A percentile compares a stretch with the other conserved stretches of the same genome.
Evolutionary conservation across 2,329 filamentous ascomycete species (phyloP).

Genomic region (Clonostachys sp.): DNA sequence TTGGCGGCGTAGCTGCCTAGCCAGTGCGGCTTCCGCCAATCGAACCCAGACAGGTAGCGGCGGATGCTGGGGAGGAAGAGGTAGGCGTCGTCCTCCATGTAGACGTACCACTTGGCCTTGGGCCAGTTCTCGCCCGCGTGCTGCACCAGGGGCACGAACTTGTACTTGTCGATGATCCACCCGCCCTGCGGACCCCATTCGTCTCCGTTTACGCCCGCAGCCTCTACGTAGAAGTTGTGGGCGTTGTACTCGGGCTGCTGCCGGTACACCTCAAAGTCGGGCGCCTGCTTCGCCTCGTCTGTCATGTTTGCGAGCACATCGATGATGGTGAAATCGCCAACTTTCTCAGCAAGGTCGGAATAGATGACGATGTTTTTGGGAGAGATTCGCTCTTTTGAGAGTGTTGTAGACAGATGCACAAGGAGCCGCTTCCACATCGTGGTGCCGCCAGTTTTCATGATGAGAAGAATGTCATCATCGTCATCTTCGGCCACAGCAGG

Average conservation of each 20-base stretch:
- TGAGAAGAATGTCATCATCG: conserved; percentile 12
- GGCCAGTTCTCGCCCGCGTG: conserved; percentile 14
- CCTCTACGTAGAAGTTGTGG: conserved; percentile 13
- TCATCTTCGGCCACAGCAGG: neutral
- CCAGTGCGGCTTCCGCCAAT: conserved; percentile 11
- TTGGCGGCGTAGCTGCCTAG: conserved; percentile 14
- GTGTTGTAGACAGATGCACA: conserved; percentile 11
- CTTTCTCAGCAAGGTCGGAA: conserved; percentile 10
- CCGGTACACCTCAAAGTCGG: conserved; percentile 15
- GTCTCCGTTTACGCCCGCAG: conserved; percentile 11
- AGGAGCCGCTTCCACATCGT: conserved; percentile 16
- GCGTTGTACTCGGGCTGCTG: conserved; percentile 12
- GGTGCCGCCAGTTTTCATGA: conserved; percentile 16
- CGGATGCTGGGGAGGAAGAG: conserved; percentile 12
- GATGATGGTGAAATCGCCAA: conserved; percentile 11
- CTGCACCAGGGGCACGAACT: conserved; percentile 14
- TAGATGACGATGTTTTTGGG: conserved; percentile 12
- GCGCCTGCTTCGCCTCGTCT: conserved; percentile 3
- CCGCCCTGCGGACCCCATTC: conserved; percentile 13
- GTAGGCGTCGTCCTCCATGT: conserved; percentile 16
- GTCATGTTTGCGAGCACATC: conserved; percentile 14
- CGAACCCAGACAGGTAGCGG: conserved; percentile 9
- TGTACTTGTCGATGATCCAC: conserved; percentile 18
- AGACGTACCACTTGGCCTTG: conserved; percentile 15
- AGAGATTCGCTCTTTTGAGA: conserved; percentile 6